phyloP scores from a whole-genome alignment of 305 asterid species.

The Fraxinus nigra region DNA sequence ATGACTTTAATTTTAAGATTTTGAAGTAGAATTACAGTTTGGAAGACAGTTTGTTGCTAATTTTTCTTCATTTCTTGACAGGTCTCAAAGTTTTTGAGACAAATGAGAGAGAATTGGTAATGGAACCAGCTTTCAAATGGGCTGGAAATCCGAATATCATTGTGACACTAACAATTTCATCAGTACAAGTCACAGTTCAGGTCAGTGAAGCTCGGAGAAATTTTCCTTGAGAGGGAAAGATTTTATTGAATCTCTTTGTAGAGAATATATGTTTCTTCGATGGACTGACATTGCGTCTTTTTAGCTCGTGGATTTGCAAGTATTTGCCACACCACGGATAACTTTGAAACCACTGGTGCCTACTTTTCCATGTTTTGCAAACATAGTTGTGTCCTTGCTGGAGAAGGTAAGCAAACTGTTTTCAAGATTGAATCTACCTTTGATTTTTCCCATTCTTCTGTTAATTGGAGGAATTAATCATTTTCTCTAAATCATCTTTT shows the following conservation, averaged over 20 bases:
- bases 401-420: constrained; percentile 50
- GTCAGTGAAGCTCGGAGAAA: constrained; percentile 34
- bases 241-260: not conserved
- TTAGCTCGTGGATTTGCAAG: constrained; percentile 78
- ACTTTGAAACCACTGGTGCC: constrained; percentile 80
- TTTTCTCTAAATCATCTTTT: not conserved
- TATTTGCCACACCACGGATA: constrained; percentile 58
- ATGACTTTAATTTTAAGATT: not conserved
- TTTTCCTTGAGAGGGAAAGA: not conserved
- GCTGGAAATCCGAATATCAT: constrained; percentile 76
- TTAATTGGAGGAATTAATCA: not conserved
- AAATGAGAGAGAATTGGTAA: constrained; percentile 73
- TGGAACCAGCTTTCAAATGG: constrained; percentile 82
- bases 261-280: constrained; percentile 2
- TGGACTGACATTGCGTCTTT: constrained; percentile 19
- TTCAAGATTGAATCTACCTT: not conserved
- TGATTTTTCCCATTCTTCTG: not conserved
- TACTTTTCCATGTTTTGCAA: constrained; percentile 72
- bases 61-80: constrained; percentile 27
- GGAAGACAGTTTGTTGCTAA: not conserved
- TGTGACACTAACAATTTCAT: constrained; percentile 46
- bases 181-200: constrained; percentile 56
- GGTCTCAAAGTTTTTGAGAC: constrained; percentile 79
- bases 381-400: constrained; percentile 59
- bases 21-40: not conserved